phyloP scores from a whole-genome alignment of 1,284 basidiomycete species.

The Moesziomyces antarcticus region DNA sequence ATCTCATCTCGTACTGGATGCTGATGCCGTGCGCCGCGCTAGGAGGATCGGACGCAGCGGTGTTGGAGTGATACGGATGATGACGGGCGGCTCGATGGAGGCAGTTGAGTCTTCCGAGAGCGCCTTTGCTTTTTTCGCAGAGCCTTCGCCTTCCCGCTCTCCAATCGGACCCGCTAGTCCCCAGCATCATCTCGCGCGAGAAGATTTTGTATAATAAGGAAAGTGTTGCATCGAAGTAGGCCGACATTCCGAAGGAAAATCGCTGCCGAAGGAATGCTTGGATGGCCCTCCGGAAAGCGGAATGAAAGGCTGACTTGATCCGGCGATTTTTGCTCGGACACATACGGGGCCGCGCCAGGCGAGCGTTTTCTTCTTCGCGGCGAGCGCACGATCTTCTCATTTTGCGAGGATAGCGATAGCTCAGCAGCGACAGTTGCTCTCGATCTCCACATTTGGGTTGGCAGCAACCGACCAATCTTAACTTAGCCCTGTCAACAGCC shows the following conservation, averaged over 20 bases:
- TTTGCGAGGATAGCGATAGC: too few relatives aligned
- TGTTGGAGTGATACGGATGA: neutral
- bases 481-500: too few relatives aligned
- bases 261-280: neutral
- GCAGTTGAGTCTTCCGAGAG: neutral
- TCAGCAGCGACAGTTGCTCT: neutral
- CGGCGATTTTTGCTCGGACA: neutral
- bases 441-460: conserved; percentile 3
- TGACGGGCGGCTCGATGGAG: neutral
- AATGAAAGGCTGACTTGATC: neutral
- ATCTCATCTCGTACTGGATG: conserved; percentile 38
- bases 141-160: neutral
- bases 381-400: too few relatives aligned
- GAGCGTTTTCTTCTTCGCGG: conserved; percentile 2
- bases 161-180: neutral
- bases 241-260: too few relatives aligned
- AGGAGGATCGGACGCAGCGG: neutral
- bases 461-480: too few relatives aligned
- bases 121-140: neutral
- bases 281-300: too few relatives aligned
- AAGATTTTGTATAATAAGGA: too few relatives aligned
- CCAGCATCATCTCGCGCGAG: neutral
- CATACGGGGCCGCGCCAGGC: neutral
- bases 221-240: too few relatives aligned
- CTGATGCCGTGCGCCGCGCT: conserved; percentile 3